Percentiles rank a stretch among this genome's conserved stretches.
phyloP scores from a whole-genome alignment of 2,329 filamentous ascomycete genomes.

The Dissoconium aciculare region DNA sequence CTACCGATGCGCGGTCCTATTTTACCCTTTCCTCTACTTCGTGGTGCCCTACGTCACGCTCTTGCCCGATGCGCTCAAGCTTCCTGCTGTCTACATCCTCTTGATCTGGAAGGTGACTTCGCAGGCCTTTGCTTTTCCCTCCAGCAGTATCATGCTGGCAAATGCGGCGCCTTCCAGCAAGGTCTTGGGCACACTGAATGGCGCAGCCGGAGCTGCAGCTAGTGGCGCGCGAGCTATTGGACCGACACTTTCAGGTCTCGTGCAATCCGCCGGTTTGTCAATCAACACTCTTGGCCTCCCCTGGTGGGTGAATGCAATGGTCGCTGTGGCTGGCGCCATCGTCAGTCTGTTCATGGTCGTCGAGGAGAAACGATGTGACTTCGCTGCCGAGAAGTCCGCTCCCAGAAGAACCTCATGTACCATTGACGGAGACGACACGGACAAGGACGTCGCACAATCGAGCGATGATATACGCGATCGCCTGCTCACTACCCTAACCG shows the following conservation, averaged over 20 bases:
- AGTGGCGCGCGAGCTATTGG: slow-evolving; percentile 79
- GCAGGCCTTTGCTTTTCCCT: slow-evolving; percentile 79
- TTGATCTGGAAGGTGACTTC: slow-evolving; percentile 89
- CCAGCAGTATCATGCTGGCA: slow-evolving; percentile 73
- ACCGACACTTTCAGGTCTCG: slow-evolving; percentile 69
- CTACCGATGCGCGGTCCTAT: slow-evolving; percentile 65
- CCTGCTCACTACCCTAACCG: slow-evolving; percentile 1
- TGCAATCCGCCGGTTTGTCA: slow-evolving; percentile 67
- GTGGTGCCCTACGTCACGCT: slow-evolving; percentile 79
- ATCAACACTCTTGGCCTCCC: slow-evolving; percentile 74
- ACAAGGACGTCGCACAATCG: slow-evolving; percentile 11
- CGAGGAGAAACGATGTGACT: slow-evolving; percentile 20
- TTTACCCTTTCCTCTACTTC: slow-evolving; percentile 80
- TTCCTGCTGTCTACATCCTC: slow-evolving; percentile 59
- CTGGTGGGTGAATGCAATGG: slow-evolving; percentile 78
- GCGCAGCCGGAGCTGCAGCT: slow-evolving; percentile 77
- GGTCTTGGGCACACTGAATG: slow-evolving; percentile 83
- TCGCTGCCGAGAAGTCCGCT: slow-evolving; percentile 17
- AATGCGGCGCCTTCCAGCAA: slow-evolving; percentile 74
- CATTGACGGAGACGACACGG: slow-evolving; percentile 11
- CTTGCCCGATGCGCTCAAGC: slow-evolving; percentile 55
- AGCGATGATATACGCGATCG: neutral
- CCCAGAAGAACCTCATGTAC: slow-evolving; percentile 12
- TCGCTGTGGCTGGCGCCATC: slow-evolving; percentile 60
- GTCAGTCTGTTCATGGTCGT: slow-evolving; percentile 57